Base-by-base conservation (phyloP, 2,329 filamentous ascomycete species). In the Aspergillus ustus region DNA sequence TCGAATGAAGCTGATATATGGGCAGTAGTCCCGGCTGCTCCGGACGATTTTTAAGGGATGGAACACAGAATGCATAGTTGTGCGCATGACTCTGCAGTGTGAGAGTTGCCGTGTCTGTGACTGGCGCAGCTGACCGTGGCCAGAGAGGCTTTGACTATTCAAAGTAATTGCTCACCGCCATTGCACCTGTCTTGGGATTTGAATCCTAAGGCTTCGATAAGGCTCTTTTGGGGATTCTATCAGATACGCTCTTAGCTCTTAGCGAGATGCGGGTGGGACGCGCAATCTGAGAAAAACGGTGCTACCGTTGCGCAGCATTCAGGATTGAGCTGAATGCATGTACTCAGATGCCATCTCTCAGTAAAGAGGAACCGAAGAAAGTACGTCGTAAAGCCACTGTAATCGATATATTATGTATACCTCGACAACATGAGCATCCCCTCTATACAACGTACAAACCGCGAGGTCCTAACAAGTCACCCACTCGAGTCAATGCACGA, bases 31-130 rank as follows among this genome's bases (percentile, higher is more conserved):
- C 34, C 34, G 13, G 34, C 34, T 11, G 2, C 13, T 15, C 34
- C 19, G 29, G 50, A 29, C 28, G 11, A 43, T 28, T 34, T 45
- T 43, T 29, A 29, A 17, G 11, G 29, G 58, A 59, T 34, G 60
- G 46, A 50, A 59, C 58, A 60, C 59, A 50, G 25, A 34, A 37
- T 59, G 63, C 62, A 61, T 7, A 43, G 17, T 57, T 43, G 63
- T 37, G 63, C 65, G 65, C 62, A 63, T 67, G 65, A 67, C 61
- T 64, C 53, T 49, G 53, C 52, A 55, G 49, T 60, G 57, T 60
- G 52, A 59, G 51, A 22, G 19, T 46, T 28, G 44, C 40, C 28
- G 52, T 28, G 48, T 57, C 52, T 50, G 56, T 66, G 65, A 66
- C 65, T 56, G 56, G 52, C 31, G 52, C 65, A 61, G 62, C 55